Conservation (phyloP, 306 rosid genomes). For the Vigna nakashimae region DNA sequence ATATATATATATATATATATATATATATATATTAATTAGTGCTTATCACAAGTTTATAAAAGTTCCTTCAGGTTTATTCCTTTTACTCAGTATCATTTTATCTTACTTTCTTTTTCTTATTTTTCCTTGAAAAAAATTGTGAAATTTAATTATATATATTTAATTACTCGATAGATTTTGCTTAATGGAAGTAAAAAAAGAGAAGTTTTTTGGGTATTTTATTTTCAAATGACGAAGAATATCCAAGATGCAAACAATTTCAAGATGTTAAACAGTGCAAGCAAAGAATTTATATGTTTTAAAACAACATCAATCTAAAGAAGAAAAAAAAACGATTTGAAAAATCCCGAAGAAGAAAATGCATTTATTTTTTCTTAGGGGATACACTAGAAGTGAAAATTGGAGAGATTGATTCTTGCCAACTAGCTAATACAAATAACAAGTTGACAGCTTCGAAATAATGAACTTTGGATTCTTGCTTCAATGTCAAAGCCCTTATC, state of each 20-base stretch:
- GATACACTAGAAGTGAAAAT: constrained; percentile 6
- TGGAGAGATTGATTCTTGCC: constrained; percentile 17
- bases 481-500: constrained; percentile 3
- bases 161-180: no score
- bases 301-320: background rate
- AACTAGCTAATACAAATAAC: constrained; percentile 19
- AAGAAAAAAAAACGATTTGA: background rate
- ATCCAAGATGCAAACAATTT: background rate
- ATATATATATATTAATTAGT: no score
- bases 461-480: background rate
- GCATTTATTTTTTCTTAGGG: background rate
- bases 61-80: no score
- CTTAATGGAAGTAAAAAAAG: no score
- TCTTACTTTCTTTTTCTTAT: no score
- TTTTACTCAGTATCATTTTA: no score
- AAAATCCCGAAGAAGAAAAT: background rate
- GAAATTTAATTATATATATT: no score
- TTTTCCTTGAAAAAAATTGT: no score
- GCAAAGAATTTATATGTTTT: background rate
- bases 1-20: no score
- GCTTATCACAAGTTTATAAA: no score
- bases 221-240: no score
- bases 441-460: constrained; percentile 33
- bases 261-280: background rate
- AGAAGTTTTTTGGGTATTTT: no score